Base-by-base conservation (phyloP, 2,329 filamentous ascomycete species). In the Pestalotiopsis sp. region DNA sequence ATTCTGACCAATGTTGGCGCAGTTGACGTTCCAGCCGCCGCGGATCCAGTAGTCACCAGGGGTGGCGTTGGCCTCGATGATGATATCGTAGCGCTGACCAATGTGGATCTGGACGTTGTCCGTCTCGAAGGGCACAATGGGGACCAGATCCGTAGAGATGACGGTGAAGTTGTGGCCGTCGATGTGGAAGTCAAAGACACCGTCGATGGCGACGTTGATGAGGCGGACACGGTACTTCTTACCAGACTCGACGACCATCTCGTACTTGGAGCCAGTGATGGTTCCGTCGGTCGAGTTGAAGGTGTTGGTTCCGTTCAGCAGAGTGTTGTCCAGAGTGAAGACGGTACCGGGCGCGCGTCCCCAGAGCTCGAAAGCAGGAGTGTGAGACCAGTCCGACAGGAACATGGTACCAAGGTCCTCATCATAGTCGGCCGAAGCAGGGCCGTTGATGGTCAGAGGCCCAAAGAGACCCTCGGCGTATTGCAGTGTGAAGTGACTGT, bases 391-490 rank as follows among this genome's bases (percentile, higher is more conserved):
- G 73, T 91, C 89, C 27, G 83, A 85, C 6, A 91, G 76, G 25
- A 89, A 82, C 1, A 91, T 73, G 25, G 84, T 76, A 4, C 90
- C 90, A 0, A 91, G 80, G 72, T 92, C 90, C 63, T 86, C 83
- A 70, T 92, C 89, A 71, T 91, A 91, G 69, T 87, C 82, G 23
- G 83, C 81, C 2, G 85, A 84, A 0, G 84, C 83, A 0, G 89
- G 89, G 0, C 89, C 90, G 64, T 89, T 82, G 71, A 91, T 87
- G 9, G 91, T 77, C 49, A 92, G 86, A 2, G 84, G 84, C 0
- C 90, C 90, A 45, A 86, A 80, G 0, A 90, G 77, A 1, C 89
- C 90, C 66, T 89, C 82, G 74, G 77, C 81, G 0, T 76, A 73
- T 62, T 84, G 82, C 0, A 81, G 72, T 6, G 81, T 82, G 73